Conservation (phyloP, 2,329 filamentous ascomycete species). For the Cladorrhinum sp. region DNA sequence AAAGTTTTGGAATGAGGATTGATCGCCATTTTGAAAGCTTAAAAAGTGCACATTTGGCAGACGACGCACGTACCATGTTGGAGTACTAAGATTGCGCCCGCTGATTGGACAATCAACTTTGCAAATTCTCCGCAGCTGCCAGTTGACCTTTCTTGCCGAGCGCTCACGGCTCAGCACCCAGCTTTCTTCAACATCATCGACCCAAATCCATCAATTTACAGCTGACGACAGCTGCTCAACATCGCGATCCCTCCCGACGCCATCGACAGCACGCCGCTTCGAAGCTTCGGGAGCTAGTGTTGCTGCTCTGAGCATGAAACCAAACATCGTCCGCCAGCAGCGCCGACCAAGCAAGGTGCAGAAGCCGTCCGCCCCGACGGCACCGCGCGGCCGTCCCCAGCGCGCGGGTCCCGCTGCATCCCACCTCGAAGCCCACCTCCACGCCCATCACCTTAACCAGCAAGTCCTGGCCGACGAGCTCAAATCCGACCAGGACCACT, state of each 20-base stretch:
- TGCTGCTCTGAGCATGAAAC: slow-evolving; percentile 24
- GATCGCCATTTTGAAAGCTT: background rate
- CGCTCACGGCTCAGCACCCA: slow-evolving; percentile 10
- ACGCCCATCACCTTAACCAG: slow-evolving; percentile 16
- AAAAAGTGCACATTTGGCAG: background rate
- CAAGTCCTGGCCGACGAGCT: slow-evolving; percentile 28
- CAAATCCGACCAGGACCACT: slow-evolving; percentile 25
- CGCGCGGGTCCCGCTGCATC: slow-evolving; percentile 16
- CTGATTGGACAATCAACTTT: slow-evolving; percentile 17
- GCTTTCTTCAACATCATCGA: slow-evolving; percentile 15
- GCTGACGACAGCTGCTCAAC: slow-evolving; percentile 30
- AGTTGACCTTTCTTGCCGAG: slow-evolving; percentile 7
- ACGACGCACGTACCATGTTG: background rate
- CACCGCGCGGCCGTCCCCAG: slow-evolving; percentile 30
- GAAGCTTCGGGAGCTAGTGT: slow-evolving; percentile 10
- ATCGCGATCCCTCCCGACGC: slow-evolving; percentile 18
- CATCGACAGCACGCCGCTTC: slow-evolving; percentile 9
- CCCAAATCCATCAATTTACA: slow-evolving; percentile 24
- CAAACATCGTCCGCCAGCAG: slow-evolving; percentile 29
- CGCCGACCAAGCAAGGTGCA: slow-evolving; percentile 44
- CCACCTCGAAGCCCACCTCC: slow-evolving; percentile 9
- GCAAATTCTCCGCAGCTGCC: slow-evolving; percentile 19
- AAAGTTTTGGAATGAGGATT: background rate
- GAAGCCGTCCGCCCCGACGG: slow-evolving; percentile 33
- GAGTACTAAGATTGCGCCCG: background rate